Base-by-base conservation (phyloP, 164 flowering plant genomes). In the Liriodendron chinense region DNA sequence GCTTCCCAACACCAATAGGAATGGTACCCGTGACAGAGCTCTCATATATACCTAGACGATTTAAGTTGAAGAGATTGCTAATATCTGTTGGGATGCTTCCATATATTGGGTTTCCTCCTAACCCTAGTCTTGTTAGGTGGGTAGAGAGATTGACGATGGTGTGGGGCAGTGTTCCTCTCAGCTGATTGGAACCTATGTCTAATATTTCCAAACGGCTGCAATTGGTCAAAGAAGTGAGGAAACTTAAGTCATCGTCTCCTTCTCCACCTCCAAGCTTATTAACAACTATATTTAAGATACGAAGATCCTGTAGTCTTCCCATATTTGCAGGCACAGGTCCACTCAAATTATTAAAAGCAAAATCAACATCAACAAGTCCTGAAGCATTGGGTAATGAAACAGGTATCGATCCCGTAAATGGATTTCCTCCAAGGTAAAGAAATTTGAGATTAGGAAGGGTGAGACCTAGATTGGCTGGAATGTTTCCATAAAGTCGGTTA, bases 101-200 rank as follows among this genome's bases (percentile, higher is more conserved):
- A n/a, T 47, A 67, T 7, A 88, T 76, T 2, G 50, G 47, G 49
- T 85, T 88, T 1, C 16, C 61, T 18, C 62, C 75, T 43, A 81
- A 87, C 80, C 85, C 67, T 73, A 76, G 78, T 1, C 84, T 24
- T 1, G 73, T 34, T 13, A 85, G 81, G 16, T 0, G 56, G 9
- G 69, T 81, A 4, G 91, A 86, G 23, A 89, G 86, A 74, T 88
- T 84, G n/a, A 84, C 88, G 7, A 86, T 73, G 13, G 91, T 82
- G 6, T 78, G 76, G 4, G 90, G 90, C 53, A 89, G 71, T 1
- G 25, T 68, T 10, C 92, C 92, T 43, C 76, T 80, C 2, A 89
- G 22, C 57, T 10, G 73, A 77, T 89, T 89, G 18, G 70, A 78
- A 69, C 79, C 87, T 7, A 88, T 5, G 1, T 83, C 83, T 3